phyloP scores from a whole-genome alignment of 768 basidiomycete genomes.

The Phylloporus arenicola region DNA sequence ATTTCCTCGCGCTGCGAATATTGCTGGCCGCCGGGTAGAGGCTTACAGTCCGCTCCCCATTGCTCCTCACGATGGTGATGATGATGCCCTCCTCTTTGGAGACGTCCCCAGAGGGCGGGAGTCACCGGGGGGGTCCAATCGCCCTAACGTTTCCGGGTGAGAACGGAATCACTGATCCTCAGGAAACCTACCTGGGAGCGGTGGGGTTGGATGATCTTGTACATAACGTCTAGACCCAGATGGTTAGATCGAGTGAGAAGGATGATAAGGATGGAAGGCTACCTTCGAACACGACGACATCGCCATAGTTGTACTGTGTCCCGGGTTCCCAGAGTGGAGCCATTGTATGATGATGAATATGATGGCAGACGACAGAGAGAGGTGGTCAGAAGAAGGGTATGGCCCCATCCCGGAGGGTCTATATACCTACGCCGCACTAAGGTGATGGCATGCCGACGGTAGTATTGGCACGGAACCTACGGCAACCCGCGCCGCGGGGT shows the following conservation, averaged over 20 bases:
- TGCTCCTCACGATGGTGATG: conserved; percentile 12
- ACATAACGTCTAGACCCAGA: conserved; percentile 38
- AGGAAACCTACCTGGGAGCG: conserved; percentile 48
- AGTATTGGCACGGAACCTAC: not conserved
- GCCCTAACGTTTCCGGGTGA: conserved; percentile 32
- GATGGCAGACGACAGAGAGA: not conserved
- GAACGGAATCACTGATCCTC: not conserved
- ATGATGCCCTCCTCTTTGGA: conserved; percentile 32
- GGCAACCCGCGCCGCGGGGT: not conserved
- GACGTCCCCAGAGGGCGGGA: conserved; percentile 64
- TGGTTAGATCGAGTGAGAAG: conserved; percentile 6
- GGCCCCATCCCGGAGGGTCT: conserved; percentile 4
- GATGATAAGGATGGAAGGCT: not conserved
- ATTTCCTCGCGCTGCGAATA: conserved; percentile 22
- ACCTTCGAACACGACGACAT: conserved; percentile 57
- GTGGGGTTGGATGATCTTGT: conserved; percentile 72
- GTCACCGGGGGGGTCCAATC: conserved; percentile 63
- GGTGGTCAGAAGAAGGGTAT: not conserved
- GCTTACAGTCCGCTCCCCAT: conserved; percentile 16
- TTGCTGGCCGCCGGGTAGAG: conserved; percentile 15
- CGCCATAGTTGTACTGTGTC: conserved; percentile 48
- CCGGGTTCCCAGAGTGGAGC: conserved; percentile 56
- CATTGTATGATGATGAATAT: conserved; percentile 30
- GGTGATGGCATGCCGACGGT: conserved; percentile 9
- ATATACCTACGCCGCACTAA: conserved; percentile 13